Conservation (phyloP, 257 asterid species). For the Buddleja alternifolia region DNA sequence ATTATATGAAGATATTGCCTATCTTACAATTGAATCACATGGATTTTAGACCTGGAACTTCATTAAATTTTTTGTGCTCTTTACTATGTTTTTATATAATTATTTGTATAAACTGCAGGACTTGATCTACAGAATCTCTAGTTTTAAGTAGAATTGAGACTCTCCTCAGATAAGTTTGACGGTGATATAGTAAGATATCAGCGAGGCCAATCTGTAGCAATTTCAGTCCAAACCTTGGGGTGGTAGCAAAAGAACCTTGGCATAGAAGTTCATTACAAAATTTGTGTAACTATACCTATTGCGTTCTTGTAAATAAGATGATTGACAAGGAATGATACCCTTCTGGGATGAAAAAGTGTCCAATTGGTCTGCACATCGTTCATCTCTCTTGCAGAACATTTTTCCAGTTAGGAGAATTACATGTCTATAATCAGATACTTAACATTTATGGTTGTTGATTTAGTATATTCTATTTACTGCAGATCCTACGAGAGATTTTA, state of each 20-base stretch:
- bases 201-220: background rate
- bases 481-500: slow-evolving; percentile 73
- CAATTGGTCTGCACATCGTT: slow-evolving; percentile 12
- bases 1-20: background rate
- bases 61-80: slow-evolving; percentile 6
- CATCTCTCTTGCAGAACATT: slow-evolving; percentile 22
- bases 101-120: slow-evolving; percentile 16
- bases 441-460: slow-evolving; percentile 16
- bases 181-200: background rate
- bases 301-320: background rate
- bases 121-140: background rate
- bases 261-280: background rate
- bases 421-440: background rate
- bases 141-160: background rate
- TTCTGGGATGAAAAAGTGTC: slow-evolving; percentile 2
- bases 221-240: background rate
- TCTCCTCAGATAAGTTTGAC: slow-evolving; percentile 15
- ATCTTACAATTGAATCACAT: background rate
- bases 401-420: slow-evolving; percentile 2
- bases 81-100: background rate
- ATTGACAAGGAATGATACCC: background rate
- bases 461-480: slow-evolving; percentile 29
- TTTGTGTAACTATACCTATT: background rate
- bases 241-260: background rate
- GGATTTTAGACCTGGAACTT: background rate